phyloP scores from a whole-genome alignment of 208 protist species.

The Angomonas desouzai region DNA sequence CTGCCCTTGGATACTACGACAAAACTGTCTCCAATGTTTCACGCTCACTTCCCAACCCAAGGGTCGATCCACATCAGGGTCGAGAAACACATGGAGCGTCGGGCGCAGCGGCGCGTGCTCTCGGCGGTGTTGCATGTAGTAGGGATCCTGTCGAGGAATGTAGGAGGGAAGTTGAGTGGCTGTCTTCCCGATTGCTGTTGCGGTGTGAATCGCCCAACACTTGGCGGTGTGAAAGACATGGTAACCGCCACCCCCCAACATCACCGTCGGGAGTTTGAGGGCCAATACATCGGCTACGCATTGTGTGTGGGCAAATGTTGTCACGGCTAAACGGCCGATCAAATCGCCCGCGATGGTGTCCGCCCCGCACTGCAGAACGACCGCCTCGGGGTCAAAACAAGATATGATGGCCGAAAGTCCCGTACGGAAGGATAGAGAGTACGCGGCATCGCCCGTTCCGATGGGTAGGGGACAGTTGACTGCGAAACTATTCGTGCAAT shows the following conservation, averaged over 20 bases:
- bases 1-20: slow-evolving; percentile 50
- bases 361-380: slow-evolving; percentile 98
- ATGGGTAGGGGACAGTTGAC: slow-evolving; percentile 95
- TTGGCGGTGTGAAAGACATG: slow-evolving; percentile 97
- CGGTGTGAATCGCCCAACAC: slow-evolving; percentile 98
- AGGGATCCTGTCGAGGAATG: slow-evolving; percentile 64
- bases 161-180: slow-evolving; percentile 54
- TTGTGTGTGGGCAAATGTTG: slow-evolving; percentile 88
- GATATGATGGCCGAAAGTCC: slow-evolving; percentile 92
- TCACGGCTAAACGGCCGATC: slow-evolving; percentile 96
- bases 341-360: slow-evolving; percentile 97
- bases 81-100: slow-evolving; percentile 64
- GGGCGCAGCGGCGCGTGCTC: slow-evolving; percentile 57
- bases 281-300: slow-evolving; percentile 94
- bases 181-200: slow-evolving; percentile 64
- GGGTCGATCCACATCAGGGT: slow-evolving; percentile 63
- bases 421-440: slow-evolving; percentile 94
- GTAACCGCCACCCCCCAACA: slow-evolving; percentile 99
- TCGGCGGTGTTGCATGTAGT: slow-evolving; percentile 71
- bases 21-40: slow-evolving; percentile 63
- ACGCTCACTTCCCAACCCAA: slow-evolving; percentile 43
- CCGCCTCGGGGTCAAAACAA: slow-evolving; percentile 94
- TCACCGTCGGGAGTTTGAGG: slow-evolving; percentile 91
- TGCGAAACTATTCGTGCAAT: slow-evolving; percentile 55
- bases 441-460: slow-evolving; percentile 94